These are phyloP conservation scores for Pinus albicaulis DNA, from an alignment of 75 land plant genomes.

Conservation along the genomic window DNA sequence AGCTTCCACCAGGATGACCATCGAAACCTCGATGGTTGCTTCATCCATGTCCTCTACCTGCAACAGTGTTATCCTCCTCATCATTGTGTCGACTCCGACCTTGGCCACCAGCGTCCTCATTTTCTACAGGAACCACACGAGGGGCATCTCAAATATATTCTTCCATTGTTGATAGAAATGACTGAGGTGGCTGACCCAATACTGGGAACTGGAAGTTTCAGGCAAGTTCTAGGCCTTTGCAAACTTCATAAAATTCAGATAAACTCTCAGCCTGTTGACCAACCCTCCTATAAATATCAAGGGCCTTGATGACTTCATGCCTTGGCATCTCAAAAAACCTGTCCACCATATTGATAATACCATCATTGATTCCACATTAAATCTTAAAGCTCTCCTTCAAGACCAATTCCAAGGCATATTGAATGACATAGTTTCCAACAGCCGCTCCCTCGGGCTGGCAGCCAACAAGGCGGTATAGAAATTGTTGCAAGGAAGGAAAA, in stretches of 20 bases:
- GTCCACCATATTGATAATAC: constrained; percentile 97
- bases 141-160: constrained; percentile 96
- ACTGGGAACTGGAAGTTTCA: constrained; percentile 95
- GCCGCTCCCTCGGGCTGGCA: constrained; percentile 99
- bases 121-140: constrained; percentile 51
- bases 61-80: no score
- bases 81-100: no score
- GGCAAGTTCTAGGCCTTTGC: constrained; percentile 89
- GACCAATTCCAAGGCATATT: constrained; percentile 94
- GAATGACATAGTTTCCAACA: constrained; percentile 70
- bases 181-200: constrained; percentile 95
- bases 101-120: no score
- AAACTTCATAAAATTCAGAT: constrained; percentile 87
- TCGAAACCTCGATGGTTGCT: no score
- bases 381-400: constrained; percentile 98
- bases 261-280: constrained; percentile 94
- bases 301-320: constrained; percentile 95
- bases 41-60: no score
- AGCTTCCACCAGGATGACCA: no score
- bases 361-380: constrained; percentile 96
- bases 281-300: constrained; percentile 81
- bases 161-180: constrained; percentile 93
- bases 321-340: constrained; percentile 99
- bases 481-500: constrained; percentile 88
- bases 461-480: constrained; percentile 80